These are phyloP conservation scores for Osmanthus fragrans DNA, from an alignment of 257 asterid species.

Conservation along the genomic window DNA sequence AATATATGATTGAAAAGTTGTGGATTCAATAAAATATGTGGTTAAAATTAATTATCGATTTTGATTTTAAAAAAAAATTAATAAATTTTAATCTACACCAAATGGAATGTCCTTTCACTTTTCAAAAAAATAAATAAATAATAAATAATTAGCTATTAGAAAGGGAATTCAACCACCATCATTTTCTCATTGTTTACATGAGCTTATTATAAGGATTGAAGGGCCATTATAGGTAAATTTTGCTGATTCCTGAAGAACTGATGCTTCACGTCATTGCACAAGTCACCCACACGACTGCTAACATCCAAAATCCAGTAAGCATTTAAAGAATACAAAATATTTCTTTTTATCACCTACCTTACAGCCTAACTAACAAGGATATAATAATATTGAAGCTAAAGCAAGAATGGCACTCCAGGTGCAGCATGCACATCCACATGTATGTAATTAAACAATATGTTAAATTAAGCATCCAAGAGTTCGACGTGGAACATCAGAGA, in stretches of 20 bases:
- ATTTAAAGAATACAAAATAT: background rate
- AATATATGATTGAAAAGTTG: too few relatives aligned
- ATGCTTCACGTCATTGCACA: constrained; percentile 28
- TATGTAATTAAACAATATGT: background rate
- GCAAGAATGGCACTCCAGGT: background rate
- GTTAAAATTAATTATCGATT: too few relatives aligned
- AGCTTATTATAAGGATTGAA: background rate
- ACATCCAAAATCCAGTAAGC: constrained; percentile 17
- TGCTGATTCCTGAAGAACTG: background rate
- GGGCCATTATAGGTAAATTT: background rate
- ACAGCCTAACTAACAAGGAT: constrained; percentile 21
- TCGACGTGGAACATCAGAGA: constrained; percentile 21
- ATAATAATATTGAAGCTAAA: constrained; percentile 4
- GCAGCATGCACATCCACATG: background rate
- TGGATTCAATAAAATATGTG: too few relatives aligned
- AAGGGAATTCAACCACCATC: background rate
- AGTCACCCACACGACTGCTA: constrained; percentile 39
- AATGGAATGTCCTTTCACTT: too few relatives aligned
- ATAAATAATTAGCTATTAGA: background rate
- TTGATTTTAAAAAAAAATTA: too few relatives aligned
- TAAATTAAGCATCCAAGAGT: background rate
- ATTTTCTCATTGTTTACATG: too few relatives aligned
- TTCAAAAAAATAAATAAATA: too few relatives aligned
- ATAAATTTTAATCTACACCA: too few relatives aligned
- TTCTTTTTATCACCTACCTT: constrained; percentile 15